These are phyloP conservation scores for Fusarium cicatricum DNA, from an alignment of 2,329 filamentous ascomycete species.

Conservation along the genomic window DNA sequence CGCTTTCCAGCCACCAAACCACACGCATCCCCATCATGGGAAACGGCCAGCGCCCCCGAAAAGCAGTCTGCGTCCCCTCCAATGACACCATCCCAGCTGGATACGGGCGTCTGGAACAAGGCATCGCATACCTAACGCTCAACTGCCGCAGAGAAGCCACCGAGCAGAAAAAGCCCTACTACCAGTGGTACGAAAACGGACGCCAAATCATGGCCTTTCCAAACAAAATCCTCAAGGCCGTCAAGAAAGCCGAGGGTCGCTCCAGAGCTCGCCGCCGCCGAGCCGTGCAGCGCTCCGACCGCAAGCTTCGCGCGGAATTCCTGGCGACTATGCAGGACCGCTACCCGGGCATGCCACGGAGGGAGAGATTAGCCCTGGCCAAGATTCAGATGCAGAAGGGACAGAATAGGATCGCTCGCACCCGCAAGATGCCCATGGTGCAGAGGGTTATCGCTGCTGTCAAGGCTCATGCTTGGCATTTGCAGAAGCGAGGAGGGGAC, in stretches of 20 bases:
- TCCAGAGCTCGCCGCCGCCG: not conserved
- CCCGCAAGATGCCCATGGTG: not conserved
- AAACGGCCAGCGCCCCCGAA: not conserved
- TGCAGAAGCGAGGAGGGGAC: not conserved
- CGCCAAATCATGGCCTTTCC: conserved; percentile 2
- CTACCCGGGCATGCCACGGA: not conserved
- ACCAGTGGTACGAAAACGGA: not conserved
- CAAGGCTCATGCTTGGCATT: conserved; percentile 1
- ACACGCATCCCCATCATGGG: not conserved
- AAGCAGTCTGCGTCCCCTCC: not conserved
- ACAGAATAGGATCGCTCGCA: not conserved
- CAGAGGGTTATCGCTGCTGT: not conserved
- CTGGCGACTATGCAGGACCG: not conserved
- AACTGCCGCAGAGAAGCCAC: conserved; percentile 2
- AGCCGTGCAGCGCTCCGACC: not conserved
- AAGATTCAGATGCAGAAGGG: not conserved
- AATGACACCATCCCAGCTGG: not conserved
- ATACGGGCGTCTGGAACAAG: not conserved
- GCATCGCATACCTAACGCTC: not conserved
- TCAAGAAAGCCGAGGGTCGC: not conserved
- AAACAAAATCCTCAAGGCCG: not conserved
- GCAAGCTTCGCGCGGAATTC: not conserved
- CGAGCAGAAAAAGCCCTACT: not conserved
- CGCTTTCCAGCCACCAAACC: not conserved
- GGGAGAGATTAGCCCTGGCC: not conserved